phyloP scores from a whole-genome alignment of 163 green algal genomes.

The Coccomyxa subellipsoidea region DNA sequence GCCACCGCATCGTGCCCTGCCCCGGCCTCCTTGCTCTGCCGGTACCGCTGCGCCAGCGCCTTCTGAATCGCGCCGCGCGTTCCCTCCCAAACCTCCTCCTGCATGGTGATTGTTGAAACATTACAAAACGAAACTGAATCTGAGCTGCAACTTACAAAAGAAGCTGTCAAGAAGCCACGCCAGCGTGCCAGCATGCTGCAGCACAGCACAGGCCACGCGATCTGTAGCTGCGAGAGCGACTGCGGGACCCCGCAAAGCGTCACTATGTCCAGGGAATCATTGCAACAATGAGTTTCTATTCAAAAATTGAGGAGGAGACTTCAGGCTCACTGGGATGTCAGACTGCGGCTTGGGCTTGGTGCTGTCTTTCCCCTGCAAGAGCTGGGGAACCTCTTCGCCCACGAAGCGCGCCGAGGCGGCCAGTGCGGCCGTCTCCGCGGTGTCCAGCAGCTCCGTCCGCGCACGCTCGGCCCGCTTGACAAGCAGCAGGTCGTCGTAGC shows the following conservation, averaged over 20 bases:
- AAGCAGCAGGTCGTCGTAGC: constrained; percentile 91
- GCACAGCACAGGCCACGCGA: no score
- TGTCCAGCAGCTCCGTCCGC: constrained; percentile 50
- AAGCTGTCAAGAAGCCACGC: no score
- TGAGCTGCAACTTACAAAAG: no score
- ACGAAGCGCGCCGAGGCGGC: constrained; percentile 50
- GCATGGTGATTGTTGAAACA: no score
- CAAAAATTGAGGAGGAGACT: background rate
- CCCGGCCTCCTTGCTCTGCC: constrained; percentile 53
- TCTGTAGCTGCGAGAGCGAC: no score
- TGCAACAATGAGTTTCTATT: no score
- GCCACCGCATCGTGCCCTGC: constrained; percentile 35
- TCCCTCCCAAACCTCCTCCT: constrained; percentile 31
- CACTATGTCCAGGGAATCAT: no score
- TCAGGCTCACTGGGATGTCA: background rate
- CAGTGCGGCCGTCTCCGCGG: constrained; percentile 55
- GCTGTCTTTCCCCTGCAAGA: background rate
- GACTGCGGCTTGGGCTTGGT: background rate
- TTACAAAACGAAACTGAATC: no score
- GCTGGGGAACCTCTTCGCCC: constrained; percentile 12
- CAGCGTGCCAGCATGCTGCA: no score
- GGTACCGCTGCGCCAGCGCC: constrained; percentile 59
- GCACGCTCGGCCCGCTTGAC: constrained; percentile 49
- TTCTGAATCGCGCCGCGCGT: constrained; percentile 42
- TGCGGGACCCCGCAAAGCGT: no score